Evolutionary conservation across 1,139 yeast species (phyloP).

Genomic region (Pichia terricola): DNA sequence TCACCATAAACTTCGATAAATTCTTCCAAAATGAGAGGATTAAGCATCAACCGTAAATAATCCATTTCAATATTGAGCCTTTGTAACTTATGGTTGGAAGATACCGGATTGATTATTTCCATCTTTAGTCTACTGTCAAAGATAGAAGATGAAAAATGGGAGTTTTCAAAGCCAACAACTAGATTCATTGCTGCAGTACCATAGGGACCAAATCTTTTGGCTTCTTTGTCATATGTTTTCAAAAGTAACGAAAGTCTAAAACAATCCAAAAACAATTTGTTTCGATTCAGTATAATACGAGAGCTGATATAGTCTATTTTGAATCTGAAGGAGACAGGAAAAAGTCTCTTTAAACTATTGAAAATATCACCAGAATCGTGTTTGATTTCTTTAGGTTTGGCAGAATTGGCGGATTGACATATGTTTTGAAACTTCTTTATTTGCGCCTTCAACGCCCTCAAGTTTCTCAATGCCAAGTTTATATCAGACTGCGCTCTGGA

Average conservation of each 20-base stretch:
- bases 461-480: neutral
- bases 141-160: constrained; percentile 17
- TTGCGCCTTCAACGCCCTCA: constrained; percentile 1
- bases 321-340: constrained; percentile 4
- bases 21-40: constrained; percentile 34
- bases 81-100: constrained; percentile 25
- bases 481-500: constrained; percentile 12
- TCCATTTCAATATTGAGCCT: constrained; percentile 51
- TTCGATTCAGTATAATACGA: constrained; percentile 4
- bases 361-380: neutral
- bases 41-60: constrained; percentile 46
- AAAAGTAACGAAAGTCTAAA: constrained; percentile 11
- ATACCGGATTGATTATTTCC: constrained; percentile 30
- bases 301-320: constrained; percentile 1
- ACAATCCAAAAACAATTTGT: constrained; percentile 10
- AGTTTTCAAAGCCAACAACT: too few relatives aligned
- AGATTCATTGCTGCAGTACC: constrained; percentile 25
- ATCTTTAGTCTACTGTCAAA: constrained; percentile 34
- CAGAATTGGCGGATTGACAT: too few relatives aligned
- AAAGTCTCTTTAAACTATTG: neutral
- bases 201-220: constrained; percentile 21
- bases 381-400: neutral
- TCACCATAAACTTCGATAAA: constrained; percentile 15
- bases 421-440: neutral
- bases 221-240: constrained; percentile 14